Base-by-base conservation (phyloP, 1,284 basidiomycete genomes). In the Ustilago xerochloae region DNA sequence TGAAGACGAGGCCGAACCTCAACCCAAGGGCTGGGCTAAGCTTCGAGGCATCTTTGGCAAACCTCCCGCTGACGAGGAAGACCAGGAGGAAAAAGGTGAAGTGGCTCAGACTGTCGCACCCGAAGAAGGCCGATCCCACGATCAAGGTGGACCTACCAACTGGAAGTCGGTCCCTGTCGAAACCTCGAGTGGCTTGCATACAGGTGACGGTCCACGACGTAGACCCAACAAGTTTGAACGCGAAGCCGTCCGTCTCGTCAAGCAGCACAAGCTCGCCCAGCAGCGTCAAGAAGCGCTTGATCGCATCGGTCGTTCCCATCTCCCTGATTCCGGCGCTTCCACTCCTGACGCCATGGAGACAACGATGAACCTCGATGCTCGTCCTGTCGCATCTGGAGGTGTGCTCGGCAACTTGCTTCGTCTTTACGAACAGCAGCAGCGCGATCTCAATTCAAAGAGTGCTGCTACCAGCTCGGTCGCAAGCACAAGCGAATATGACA, bases 371-470 rank as follows among this genome's bases (percentile, higher is more conserved):
- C 49, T 84, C 18, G 81, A 83, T 41, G 72, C 82, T 6, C 68
- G 81, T 18, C 82, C 82, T 16, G 68, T 79, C 6, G 36, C 57
- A 2, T 48, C 71, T 0, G 75, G 77, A 16, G 82, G 82, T 38
- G 81, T 84, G 10, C 75, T 84, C 9, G 81, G 82, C 39, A 82
- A 84, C 33, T 55, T 84, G 24, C 63, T 83, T n/a, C 73, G 67
- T 30, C 77, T 84, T 13, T 84, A 84, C 54, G 82, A 84, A 46
- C 79, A 79, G 65, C 79, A 79, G 43, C 75, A 78, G 60, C 68
- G 66, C 51, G 78, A 79, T 45, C 33, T 75, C 32, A 41, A 35
- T 16, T 15, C 53, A 12, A 63, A 53, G 24, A 64, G 64, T 18
- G 63, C 59, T 22, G 68, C 56, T 20, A 70, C 72, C 43, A 70